A percentile compares a stretch with the other conserved stretches of the same genome.
Evolutionary conservation across 2,329 filamentous ascomycete species (phyloP).

Genomic region (Daldinia eschscholtzii): DNA sequence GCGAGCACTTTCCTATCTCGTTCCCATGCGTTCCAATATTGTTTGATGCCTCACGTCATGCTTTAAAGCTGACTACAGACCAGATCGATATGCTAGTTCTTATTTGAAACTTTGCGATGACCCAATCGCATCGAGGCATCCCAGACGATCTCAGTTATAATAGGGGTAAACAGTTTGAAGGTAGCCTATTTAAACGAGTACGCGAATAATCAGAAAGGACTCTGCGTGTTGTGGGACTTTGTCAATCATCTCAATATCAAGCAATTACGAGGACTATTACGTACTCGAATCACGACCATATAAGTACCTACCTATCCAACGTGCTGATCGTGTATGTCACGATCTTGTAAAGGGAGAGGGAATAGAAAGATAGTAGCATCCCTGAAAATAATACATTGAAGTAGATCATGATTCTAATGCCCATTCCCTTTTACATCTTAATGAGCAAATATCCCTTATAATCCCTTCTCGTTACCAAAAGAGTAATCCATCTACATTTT

Average conservation of each 20-base stretch:
- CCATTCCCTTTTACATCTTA: neutral
- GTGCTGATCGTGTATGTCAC: neutral
- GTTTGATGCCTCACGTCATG: slow-evolving; percentile 37
- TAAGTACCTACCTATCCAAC: neutral
- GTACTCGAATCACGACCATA: neutral
- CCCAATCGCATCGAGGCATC: slow-evolving; percentile 29
- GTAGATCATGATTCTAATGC: neutral
- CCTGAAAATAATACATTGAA: neutral
- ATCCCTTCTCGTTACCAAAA: neutral
- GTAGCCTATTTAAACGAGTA: neutral
- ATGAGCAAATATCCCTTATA: slow-evolving; percentile 1
- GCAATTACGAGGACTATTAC: neutral
- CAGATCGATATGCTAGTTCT: neutral
- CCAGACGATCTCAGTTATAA: neutral
- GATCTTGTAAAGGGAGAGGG: neutral
- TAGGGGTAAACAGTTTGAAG: neutral
- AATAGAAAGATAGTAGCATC: neutral
- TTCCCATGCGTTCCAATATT: slow-evolving; percentile 16
- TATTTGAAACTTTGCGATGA: slow-evolving; percentile 16
- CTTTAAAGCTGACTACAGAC: slow-evolving; percentile 38
- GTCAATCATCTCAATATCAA: neutral
- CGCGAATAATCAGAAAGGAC: neutral
- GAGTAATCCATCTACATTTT: neutral
- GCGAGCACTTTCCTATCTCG: slow-evolving; percentile 22
- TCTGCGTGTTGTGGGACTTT: neutral